Evolutionary conservation across 768 basidiomycete genomes (phyloP), one percentile per base, ranked within the genome.

Genomic region (Auricularia cornea): DNA sequence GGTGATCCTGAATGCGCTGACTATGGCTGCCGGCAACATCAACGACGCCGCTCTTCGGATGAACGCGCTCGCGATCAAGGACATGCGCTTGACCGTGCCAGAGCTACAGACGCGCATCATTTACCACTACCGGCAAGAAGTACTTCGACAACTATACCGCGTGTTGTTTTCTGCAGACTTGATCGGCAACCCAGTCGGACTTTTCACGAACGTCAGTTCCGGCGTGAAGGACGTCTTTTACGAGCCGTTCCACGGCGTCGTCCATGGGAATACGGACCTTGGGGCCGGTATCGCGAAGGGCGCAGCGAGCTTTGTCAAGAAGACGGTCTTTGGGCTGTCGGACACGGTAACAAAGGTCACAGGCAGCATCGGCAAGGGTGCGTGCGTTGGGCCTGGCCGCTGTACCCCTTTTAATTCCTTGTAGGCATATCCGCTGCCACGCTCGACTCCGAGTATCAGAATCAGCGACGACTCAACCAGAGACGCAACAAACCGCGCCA

Each of bases 271-370:
- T 74, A 89, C 87, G 70, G 96, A 98, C 63, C 75, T 98, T 30
- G 97, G 95, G 3, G 87, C 94, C 64, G 93, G 95, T 26, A 92
- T 98, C 63, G 95, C 95, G 6, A 94, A 97, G 81, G 97, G 97
- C 54, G 96, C 96, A 0, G 94, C 95, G 6, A 98, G 94, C 72
- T 95, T 99, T 68, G 90, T 98, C 62, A 98, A 98, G 80, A 99
- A 99, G 78, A 97, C 96, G 0, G 92, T 98, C 6, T 99, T 98
- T 69, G 97, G 97, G 40, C 73, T 99, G 51, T 90, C 91, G 35
- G 96, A 99, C 70, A 96, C 93, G 71, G 80, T 99, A 72, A 95
- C 95, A n/a, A 98, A 98, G 75, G 89, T 99, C 70, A 98, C 97
- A 2, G 92, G 94, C 66, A 97, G 94, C 72, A 86, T 99, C 65